Conservation (phyloP, 306 rosid genomes). For the Quercus dentata region DNA sequence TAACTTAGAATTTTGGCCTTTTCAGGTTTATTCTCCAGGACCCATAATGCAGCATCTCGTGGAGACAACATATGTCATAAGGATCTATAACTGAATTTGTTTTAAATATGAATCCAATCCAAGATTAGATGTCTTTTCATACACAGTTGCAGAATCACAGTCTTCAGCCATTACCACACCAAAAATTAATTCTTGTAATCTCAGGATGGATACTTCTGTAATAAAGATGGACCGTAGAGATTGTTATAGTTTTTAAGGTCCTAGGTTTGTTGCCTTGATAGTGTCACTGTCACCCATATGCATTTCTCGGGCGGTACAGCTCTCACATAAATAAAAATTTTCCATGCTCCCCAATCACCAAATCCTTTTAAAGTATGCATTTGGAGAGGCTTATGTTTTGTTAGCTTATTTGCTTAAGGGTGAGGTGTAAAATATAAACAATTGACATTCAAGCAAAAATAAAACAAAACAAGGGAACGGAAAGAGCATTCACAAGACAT, state of each 20-base stretch:
- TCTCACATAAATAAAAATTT: too few relatives aligned
- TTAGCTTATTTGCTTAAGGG: too few relatives aligned
- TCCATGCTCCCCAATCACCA: neutral
- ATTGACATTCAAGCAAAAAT: neutral
- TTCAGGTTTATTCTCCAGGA: neutral
- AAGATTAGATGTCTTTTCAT: neutral
- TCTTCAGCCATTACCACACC: neutral
- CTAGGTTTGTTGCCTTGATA: neutral
- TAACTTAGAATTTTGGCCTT: neutral
- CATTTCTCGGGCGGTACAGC: too few relatives aligned
- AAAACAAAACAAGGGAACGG: neutral
- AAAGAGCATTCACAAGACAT: neutral
- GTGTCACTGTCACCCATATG: neutral
- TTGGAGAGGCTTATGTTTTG: too few relatives aligned
- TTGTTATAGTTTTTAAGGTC: neutral
- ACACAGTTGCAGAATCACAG: neutral
- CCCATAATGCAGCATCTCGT: neutral
- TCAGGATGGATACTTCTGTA: neutral
- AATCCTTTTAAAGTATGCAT: too few relatives aligned
- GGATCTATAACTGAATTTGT: neutral
- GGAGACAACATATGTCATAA: neutral
- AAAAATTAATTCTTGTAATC: neutral
- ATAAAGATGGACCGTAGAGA: neutral
- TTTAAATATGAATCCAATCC: neutral
- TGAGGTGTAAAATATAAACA: neutral